phyloP scores from a whole-genome alignment of 2,329 filamentous ascomycete genomes.

The Aspergillus neotritici region DNA sequence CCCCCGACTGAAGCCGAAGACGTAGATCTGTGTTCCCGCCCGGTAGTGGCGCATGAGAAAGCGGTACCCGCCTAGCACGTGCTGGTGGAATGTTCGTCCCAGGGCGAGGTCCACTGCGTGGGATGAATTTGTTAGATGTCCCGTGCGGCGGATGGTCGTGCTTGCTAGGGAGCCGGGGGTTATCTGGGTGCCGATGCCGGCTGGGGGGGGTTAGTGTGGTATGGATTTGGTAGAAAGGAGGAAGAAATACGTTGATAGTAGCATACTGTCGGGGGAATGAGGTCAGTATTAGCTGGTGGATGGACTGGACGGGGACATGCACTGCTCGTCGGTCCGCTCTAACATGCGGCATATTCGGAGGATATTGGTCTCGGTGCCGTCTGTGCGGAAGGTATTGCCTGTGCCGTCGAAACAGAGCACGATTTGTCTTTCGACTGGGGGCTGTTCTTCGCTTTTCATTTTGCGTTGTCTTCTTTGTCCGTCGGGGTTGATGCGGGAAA shows the following conservation, averaged over 20 bases:
- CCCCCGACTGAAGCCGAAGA: too few relatives aligned
- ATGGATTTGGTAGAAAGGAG: too few relatives aligned
- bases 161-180: constrained; percentile 1
- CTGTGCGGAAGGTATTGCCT: neutral
- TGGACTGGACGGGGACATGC: neutral
- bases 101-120: neutral
- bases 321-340: neutral
- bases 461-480: too few relatives aligned
- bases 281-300: too few relatives aligned
- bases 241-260: neutral
- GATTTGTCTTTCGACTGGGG: neutral
- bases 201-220: neutral
- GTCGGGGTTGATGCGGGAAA: too few relatives aligned
- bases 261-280: neutral
- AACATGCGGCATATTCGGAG: constrained; percentile 1
- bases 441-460: too few relatives aligned
- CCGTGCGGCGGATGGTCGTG: neutral
- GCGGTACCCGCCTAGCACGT: neutral
- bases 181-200: constrained; percentile 1
- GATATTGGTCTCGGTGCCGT: constrained; percentile 1
- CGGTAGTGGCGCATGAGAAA: neutral
- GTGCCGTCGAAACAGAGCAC: constrained; percentile 1
- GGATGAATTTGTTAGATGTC: too few relatives aligned
- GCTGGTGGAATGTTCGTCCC: neutral
- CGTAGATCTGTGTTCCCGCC: neutral